A percentile compares a stretch with the other conserved stretches of the same genome.
Evolutionary conservation across 768 basidiomycete species (phyloP).

Genomic region (Mycena kentingensis): DNA sequence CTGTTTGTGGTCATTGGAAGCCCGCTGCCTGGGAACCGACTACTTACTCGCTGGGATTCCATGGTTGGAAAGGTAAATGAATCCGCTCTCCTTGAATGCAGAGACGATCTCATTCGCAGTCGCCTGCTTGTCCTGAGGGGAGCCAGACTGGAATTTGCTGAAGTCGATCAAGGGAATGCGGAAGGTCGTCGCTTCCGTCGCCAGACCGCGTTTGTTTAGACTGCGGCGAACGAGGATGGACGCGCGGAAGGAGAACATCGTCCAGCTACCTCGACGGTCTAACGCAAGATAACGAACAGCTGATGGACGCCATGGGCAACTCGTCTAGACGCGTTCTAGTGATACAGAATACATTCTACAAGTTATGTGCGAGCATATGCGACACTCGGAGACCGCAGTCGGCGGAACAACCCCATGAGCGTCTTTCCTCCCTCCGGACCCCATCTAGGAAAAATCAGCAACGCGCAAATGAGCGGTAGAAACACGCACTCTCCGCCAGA

Average conservation of each 20-base stretch:
- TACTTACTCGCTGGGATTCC: conserved; percentile 57
- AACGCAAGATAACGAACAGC: too few relatives aligned
- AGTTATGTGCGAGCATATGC: conserved; percentile 19
- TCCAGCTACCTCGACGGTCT: too few relatives aligned
- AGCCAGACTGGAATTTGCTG: conserved; percentile 58
- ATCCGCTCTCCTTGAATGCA: conserved; percentile 80
- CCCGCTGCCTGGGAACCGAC: background rate
- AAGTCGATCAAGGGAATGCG: conserved; percentile 82
- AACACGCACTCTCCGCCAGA: conserved; percentile 69
- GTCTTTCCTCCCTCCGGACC: conserved; percentile 71
- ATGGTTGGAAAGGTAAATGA: conserved; percentile 76
- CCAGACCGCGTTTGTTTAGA: conserved; percentile 29
- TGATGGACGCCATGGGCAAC: too few relatives aligned
- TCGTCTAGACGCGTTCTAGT: too few relatives aligned
- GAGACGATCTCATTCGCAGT: conserved; percentile 70
- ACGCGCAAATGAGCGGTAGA: background rate
- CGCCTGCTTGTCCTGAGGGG: conserved; percentile 54
- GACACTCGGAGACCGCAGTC: conserved; percentile 58
- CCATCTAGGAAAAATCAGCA: conserved; percentile 50
- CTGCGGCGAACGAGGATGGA: conserved; percentile 25
- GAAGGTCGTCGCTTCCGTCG: conserved; percentile 40
- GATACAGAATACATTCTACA: too few relatives aligned
- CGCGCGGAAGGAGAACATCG: conserved; percentile 32
- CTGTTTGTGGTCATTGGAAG: conserved; percentile 22
- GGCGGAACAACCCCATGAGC: conserved; percentile 64